These are phyloP conservation scores for Roridomyces roridus DNA, from an alignment of 768 basidiomycete species.

Conservation along the genomic window DNA sequence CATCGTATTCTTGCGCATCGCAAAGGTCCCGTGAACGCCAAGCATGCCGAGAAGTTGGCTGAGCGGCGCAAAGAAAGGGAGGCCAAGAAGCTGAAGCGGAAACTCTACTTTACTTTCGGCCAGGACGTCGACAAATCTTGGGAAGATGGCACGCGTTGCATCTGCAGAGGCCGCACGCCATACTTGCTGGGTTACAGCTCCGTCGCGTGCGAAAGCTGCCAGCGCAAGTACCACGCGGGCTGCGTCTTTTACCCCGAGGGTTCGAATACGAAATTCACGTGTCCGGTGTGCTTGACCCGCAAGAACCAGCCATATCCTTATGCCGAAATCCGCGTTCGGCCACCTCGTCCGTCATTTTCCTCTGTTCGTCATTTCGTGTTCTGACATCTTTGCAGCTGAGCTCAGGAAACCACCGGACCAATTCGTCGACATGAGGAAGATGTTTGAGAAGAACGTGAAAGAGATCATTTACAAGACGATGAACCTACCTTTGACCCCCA, in stretches of 20 bases:
- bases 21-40: slow-evolving; percentile 46
- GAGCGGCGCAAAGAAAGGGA: slow-evolving; percentile 22
- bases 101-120: slow-evolving; percentile 71
- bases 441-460: slow-evolving; percentile 77
- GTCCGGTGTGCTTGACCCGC: slow-evolving; percentile 80
- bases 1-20: slow-evolving; percentile 82
- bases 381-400: slow-evolving; percentile 31
- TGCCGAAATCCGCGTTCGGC: slow-evolving; percentile 78
- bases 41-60: slow-evolving; percentile 22
- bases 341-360: slow-evolving; percentile 52
- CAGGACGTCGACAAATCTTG: slow-evolving; percentile 80
- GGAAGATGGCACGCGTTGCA: slow-evolving; percentile 78
- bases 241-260: slow-evolving; percentile 78
- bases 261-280: slow-evolving; percentile 55
- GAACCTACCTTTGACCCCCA: slow-evolving; percentile 65
- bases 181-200: slow-evolving; percentile 67
- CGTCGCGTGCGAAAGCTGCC: slow-evolving; percentile 72
- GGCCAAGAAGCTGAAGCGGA: slow-evolving; percentile 60
- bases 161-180: slow-evolving; percentile 73
- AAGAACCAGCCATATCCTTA: slow-evolving; percentile 75
- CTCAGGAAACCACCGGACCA: slow-evolving; percentile 58
- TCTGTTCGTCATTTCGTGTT: neutral
- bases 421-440: slow-evolving; percentile 75
- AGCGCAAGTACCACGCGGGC: slow-evolving; percentile 69
- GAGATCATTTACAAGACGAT: slow-evolving; percentile 74